phyloP scores from a whole-genome alignment of 768 basidiomycete genomes.

The Pleurotus salmoneostramineus region DNA sequence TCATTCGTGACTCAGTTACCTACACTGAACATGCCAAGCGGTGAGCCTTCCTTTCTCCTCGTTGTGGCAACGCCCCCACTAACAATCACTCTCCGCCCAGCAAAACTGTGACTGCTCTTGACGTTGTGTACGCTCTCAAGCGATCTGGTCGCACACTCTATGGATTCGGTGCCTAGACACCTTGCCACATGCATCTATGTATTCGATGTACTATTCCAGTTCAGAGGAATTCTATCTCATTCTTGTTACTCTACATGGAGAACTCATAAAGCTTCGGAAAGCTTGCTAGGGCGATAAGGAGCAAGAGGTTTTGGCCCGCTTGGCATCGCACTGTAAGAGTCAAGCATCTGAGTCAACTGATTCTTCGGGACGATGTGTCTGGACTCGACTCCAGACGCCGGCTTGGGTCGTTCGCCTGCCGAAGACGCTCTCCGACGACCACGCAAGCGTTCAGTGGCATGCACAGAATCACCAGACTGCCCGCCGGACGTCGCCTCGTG shows the following conservation, averaged over 20 bases:
- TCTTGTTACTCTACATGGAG: too few species aligned
- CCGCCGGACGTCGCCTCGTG: not conserved
- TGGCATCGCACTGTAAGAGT: not conserved
- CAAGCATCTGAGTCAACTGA: constrained; percentile 4
- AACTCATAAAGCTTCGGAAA: not conserved
- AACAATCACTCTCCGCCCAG: constrained; percentile 25
- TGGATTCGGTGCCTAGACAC: constrained; percentile 66
- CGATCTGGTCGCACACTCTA: constrained; percentile 76
- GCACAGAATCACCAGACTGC: not conserved
- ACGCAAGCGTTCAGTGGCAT: not conserved
- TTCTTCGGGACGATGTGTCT: constrained; percentile 9
- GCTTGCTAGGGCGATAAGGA: not conserved
- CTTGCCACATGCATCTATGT: not conserved
- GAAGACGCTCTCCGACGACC: constrained; percentile 44
- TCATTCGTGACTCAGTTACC: constrained; percentile 89
- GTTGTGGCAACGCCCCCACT: constrained; percentile 2
- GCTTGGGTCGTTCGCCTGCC: constrained; percentile 30
- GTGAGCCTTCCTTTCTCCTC: constrained; percentile 21
- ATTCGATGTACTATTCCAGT: not conserved
- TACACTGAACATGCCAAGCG: constrained; percentile 94
- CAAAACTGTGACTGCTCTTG: constrained; percentile 85
- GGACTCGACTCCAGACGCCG: not conserved
- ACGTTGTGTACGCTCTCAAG: constrained; percentile 76
- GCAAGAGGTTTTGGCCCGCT: not conserved
- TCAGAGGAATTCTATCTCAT: not conserved